Conservation (phyloP, 2,329 filamentous ascomycete species). For the Pestalotiopsis sp. region DNA sequence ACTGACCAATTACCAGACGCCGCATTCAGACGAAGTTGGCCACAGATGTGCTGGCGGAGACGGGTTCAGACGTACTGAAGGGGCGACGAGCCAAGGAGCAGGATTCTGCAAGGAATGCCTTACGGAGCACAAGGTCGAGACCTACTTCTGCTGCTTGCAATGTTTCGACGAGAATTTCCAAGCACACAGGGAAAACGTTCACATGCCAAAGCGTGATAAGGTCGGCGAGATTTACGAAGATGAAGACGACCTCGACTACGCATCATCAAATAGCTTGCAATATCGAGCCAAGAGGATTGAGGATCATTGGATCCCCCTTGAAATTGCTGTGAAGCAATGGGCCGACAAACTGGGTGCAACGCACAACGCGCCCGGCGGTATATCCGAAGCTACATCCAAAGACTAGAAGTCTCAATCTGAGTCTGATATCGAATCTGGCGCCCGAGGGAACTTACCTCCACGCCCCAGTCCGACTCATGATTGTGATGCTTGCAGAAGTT, state of each 20-base stretch:
- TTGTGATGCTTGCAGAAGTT: too few relatives aligned
- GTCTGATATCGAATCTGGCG: neutral
- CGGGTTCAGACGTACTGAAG: conserved; percentile 40
- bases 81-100: conserved; percentile 20
- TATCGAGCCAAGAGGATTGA: conserved; percentile 31
- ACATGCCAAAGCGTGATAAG: conserved; percentile 30
- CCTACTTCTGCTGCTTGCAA: conserved; percentile 43
- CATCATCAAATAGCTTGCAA: conserved; percentile 23
- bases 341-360: conserved; percentile 41
- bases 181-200: conserved; percentile 39
- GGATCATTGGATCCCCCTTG: conserved; percentile 27
- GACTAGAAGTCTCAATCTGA: neutral
- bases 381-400: neutral
- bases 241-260: conserved; percentile 26
- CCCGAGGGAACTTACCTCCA: neutral
- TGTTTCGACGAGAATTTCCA: conserved; percentile 46
- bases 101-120: conserved; percentile 47
- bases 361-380: neutral
- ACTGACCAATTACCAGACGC: neutral
- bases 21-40: neutral
- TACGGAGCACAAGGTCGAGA: conserved; percentile 34
- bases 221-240: conserved; percentile 27
- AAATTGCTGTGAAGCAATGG: conserved; percentile 49
- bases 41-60: conserved; percentile 44
- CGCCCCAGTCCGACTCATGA: neutral